Evolutionary conservation across 257 asterid genomes (phyloP).

Genomic region (Asclepias syriaca): DNA sequence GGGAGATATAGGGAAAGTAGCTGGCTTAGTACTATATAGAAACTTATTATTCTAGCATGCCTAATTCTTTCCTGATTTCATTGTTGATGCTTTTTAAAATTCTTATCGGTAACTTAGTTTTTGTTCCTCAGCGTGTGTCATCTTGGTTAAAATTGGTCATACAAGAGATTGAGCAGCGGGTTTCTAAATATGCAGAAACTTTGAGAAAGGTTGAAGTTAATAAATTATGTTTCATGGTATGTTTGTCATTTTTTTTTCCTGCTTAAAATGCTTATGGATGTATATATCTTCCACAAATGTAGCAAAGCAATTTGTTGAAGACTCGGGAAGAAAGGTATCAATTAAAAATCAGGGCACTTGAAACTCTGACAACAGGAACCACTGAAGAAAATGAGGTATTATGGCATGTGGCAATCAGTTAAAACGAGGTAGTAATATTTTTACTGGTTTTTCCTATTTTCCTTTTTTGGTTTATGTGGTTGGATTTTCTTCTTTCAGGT

Average conservation of each 20-base stretch:
- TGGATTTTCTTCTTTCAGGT: constrained; percentile 41
- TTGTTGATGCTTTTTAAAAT: constrained; percentile 17
- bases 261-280: background rate
- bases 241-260: background rate
- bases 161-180: constrained; percentile 85
- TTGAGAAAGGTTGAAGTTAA: constrained; percentile 58
- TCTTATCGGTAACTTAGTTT: constrained; percentile 19
- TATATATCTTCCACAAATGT: constrained; percentile 27
- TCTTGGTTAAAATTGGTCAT: constrained; percentile 73
- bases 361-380: constrained; percentile 75
- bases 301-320: constrained; percentile 76
- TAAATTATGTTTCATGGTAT: constrained; percentile 1
- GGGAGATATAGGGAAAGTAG: constrained; percentile 16
- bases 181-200: constrained; percentile 55
- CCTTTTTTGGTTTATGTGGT: constrained; percentile 9
- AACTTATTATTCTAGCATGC: background rate
- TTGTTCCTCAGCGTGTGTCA: constrained; percentile 56
- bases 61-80: constrained; percentile 8
- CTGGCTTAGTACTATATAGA: constrained; percentile 15
- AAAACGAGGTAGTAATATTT: background rate
- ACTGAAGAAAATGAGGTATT: constrained; percentile 81
- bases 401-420: constrained; percentile 1
- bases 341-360: constrained; percentile 62
- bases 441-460: constrained; percentile 1
- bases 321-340: constrained; percentile 78